These are phyloP conservation scores for Vitis hybrid DNA, from an alignment of 177 flowering plant species.

Conservation along the genomic window DNA sequence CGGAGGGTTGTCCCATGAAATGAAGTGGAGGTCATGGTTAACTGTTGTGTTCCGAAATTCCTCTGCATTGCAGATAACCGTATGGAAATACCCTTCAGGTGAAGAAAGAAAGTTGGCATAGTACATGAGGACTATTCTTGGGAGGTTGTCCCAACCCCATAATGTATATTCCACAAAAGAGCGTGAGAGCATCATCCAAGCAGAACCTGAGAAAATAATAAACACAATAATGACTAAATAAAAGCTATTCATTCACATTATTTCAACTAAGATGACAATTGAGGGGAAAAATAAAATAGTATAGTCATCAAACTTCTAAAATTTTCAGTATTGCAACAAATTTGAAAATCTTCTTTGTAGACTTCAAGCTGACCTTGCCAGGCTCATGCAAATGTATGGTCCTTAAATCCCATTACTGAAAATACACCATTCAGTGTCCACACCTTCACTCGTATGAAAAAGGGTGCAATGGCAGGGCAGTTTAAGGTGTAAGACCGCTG, in stretches of 20 bases:
- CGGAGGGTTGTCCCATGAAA: slow-evolving; percentile 95
- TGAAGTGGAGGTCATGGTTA: slow-evolving; percentile 83
- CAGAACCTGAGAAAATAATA: slow-evolving; percentile 55
- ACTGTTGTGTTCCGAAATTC: slow-evolving; percentile 80
- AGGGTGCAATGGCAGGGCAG: too few species aligned
- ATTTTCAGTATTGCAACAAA: too few species aligned
- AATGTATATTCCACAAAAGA: slow-evolving; percentile 70
- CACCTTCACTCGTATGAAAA: too few species aligned
- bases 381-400: too few species aligned
- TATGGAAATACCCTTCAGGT: slow-evolving; percentile 92
- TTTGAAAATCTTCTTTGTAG: too few species aligned
- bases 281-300: background rate
- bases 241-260: background rate
- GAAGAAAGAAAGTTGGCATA: slow-evolving; percentile 90
- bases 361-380: too few species aligned
- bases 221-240: background rate
- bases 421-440: too few species aligned
- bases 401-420: too few species aligned
- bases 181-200: slow-evolving; percentile 94
- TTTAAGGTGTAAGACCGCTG: too few species aligned
- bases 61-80: slow-evolving; percentile 71
- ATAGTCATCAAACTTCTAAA: too few species aligned
- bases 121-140: slow-evolving; percentile 76
- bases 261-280: background rate
- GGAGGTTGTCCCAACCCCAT: slow-evolving; percentile 96